phyloP scores from a whole-genome alignment of 768 basidiomycete species.

The Suillus subaureus region DNA sequence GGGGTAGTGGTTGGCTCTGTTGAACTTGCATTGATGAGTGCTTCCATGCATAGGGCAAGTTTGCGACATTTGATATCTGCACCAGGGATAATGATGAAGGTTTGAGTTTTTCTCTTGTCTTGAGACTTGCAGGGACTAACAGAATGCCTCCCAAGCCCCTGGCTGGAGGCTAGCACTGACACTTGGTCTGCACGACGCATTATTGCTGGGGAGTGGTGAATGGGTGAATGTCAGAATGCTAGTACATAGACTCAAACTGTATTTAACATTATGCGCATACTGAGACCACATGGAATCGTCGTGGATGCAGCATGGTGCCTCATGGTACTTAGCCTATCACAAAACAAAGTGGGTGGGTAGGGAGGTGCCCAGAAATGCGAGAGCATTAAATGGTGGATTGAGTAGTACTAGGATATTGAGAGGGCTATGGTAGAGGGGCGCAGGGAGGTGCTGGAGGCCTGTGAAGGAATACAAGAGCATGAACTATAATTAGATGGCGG shows the following conservation, averaged over 20 bases:
- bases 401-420: too few relatives aligned
- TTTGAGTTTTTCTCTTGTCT: slow-evolving; percentile 10
- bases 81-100: slow-evolving; percentile 2
- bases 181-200: not conserved
- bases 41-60: not conserved
- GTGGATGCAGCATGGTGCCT: too few relatives aligned
- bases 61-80: not conserved
- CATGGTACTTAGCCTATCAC: too few relatives aligned
- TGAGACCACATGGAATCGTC: too few relatives aligned
- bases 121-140: not conserved
- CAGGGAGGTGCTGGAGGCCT: too few relatives aligned
- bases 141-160: not conserved
- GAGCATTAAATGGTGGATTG: too few relatives aligned
- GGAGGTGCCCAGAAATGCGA: too few relatives aligned
- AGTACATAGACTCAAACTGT: too few relatives aligned
- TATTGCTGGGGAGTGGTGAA: not conserved
- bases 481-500: not conserved
- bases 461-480: too few relatives aligned
- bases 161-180: not conserved
- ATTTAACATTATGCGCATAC: too few relatives aligned
- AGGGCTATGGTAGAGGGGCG: too few relatives aligned
- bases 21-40: not conserved
- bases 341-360: too few relatives aligned
- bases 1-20: not conserved
- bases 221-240: not conserved